These are phyloP conservation scores for Xylaria sp. DNA, from an alignment of 2,329 filamentous ascomycete genomes.

Conservation along the genomic window DNA sequence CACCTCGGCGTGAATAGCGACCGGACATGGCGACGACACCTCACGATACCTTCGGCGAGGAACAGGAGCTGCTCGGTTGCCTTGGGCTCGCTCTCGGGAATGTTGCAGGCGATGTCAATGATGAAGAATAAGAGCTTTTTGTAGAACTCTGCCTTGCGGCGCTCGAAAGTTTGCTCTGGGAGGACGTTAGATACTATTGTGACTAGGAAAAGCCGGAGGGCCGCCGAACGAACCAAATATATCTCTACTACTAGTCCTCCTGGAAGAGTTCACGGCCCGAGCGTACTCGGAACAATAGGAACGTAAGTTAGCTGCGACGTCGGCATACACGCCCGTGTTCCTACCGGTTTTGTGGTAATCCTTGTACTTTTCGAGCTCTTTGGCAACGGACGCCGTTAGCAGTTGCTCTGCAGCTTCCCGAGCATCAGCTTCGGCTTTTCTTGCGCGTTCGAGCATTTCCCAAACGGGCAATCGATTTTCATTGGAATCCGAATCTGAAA, in stretches of 20 bases:
- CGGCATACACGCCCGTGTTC: not conserved
- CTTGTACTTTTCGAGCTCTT: not conserved
- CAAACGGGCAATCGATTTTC: no score
- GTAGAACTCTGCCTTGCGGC: not conserved
- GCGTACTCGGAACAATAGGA: not conserved
- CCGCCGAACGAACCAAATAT: not conserved
- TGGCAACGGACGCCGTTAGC: not conserved
- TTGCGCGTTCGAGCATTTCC: no score
- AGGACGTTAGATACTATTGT: not conserved
- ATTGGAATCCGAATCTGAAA: no score
- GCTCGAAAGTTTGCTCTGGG: not conserved
- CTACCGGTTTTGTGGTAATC: not conserved
- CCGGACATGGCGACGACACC: not conserved
- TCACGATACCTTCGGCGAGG: not conserved
- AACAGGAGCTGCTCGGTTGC: not conserved
- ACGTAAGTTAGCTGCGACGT: not conserved
- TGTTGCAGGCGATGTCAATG: not conserved
- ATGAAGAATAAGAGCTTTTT: not conserved
- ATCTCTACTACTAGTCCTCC: not conserved
- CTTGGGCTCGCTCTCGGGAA: not conserved
- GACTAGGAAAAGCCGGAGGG: not conserved
- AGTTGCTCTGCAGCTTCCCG: not conserved
- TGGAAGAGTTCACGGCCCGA: not conserved
- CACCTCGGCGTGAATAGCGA: not conserved
- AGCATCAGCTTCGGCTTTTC: no score